Conservation (phyloP, 2,329 filamentous ascomycete species). For the Paraconiothyrium brasiliense region DNA sequence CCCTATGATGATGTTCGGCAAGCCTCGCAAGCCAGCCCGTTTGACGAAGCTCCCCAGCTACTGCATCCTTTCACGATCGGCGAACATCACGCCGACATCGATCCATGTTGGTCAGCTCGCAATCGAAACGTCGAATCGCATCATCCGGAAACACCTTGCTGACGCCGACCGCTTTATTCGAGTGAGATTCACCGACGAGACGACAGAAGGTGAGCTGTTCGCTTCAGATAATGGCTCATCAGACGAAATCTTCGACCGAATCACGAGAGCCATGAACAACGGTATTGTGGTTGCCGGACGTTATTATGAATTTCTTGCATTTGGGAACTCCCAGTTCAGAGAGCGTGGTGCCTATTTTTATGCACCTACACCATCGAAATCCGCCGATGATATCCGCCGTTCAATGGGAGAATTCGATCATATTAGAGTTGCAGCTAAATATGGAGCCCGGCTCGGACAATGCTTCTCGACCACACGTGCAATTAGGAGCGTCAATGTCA, state of each 20-base stretch:
- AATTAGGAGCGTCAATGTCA: constrained; percentile 70
- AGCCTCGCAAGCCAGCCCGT: constrained; percentile 40
- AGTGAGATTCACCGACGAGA: constrained; percentile 89
- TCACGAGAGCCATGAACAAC: constrained; percentile 75
- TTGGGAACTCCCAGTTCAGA: constrained; percentile 93
- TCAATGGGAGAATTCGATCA: constrained; percentile 89
- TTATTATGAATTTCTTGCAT: constrained; percentile 88
- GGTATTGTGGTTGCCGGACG: constrained; percentile 86
- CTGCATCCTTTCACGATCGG: constrained; percentile 79
- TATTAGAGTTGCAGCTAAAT: constrained; percentile 87
- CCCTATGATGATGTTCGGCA: constrained; percentile 76
- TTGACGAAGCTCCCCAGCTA: constrained; percentile 69
- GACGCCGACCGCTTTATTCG: constrained; percentile 84
- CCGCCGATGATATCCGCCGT: constrained; percentile 77
- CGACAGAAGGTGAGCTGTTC: constrained; percentile 56
- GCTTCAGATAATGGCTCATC: constrained; percentile 43
- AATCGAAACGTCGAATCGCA: constrained; percentile 87
- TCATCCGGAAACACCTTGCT: constrained; percentile 76
- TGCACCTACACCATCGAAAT: constrained; percentile 71
- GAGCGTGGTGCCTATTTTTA: constrained; percentile 96
- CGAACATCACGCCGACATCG: constrained; percentile 82
- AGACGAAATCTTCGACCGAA: constrained; percentile 74
- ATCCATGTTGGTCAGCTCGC: constrained; percentile 80
- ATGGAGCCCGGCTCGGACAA: constrained; percentile 88
- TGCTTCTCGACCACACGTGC: constrained; percentile 93